phyloP scores from a whole-genome alignment of 2,329 filamentous ascomycete genomes.

The Penicillium concentricum region DNA sequence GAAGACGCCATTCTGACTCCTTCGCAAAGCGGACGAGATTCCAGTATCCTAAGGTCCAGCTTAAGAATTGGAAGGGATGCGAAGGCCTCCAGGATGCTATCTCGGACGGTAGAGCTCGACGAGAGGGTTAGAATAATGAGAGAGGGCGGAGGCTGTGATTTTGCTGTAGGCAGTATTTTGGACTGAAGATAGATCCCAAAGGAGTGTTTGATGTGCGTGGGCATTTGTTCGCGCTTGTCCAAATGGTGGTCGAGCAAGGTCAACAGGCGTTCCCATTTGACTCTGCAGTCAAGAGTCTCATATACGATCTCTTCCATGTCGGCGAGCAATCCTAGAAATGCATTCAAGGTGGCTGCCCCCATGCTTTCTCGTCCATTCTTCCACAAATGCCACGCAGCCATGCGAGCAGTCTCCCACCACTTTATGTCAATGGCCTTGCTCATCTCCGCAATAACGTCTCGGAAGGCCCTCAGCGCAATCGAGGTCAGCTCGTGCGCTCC shows the following conservation, averaged over 20 bases:
- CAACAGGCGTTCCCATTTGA: conserved; percentile 23
- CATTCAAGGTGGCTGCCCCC: conserved; percentile 57
- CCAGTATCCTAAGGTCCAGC: conserved; percentile 61
- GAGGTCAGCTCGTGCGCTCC: conserved; percentile 60
- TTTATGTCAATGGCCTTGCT: conserved; percentile 21
- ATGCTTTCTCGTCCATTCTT: conserved; percentile 67
- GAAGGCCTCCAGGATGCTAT: conserved; percentile 49
- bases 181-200: conserved; percentile 29
- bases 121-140: conserved; percentile 61
- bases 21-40: conserved; percentile 67
- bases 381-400: conserved; percentile 62
- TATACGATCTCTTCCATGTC: conserved; percentile 27
- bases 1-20: conserved; percentile 57
- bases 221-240: conserved; percentile 21
- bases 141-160: conserved; percentile 8
- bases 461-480: conserved; percentile 53
- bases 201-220: conserved; percentile 23
- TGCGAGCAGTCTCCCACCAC: conserved; percentile 59
- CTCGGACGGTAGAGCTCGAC: conserved; percentile 60
- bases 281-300: conserved; percentile 13
- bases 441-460: conserved; percentile 42
- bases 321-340: conserved; percentile 26
- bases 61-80: conserved; percentile 30
- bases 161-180: conserved; percentile 7
- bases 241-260: conserved; percentile 28